These are phyloP conservation scores for Pythium phragmitis DNA, from an alignment of 352 stramenopile species.

Conservation along the genomic window DNA sequence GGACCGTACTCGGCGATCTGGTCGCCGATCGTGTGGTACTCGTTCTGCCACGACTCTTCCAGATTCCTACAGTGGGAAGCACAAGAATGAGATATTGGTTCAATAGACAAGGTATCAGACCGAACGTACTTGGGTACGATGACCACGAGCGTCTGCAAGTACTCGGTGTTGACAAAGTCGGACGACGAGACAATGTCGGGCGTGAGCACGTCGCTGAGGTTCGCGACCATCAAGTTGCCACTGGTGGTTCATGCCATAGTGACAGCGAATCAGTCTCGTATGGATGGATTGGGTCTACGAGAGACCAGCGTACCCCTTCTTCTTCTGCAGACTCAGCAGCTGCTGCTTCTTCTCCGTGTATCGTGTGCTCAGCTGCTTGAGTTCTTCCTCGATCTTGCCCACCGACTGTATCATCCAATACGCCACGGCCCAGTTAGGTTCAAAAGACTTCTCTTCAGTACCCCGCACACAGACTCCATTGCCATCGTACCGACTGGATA, in stretches of 20 bases:
- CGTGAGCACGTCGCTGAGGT: constrained; percentile 95
- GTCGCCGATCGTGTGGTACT: constrained; percentile 87
- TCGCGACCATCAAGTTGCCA: constrained; percentile 93
- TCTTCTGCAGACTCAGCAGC: constrained; percentile 89
- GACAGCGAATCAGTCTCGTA: no score
- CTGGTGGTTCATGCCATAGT: constrained; percentile 25
- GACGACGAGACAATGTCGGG: constrained; percentile 85
- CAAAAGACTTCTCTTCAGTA: not conserved
- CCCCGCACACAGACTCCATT: not conserved
- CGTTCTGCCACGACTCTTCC: constrained; percentile 87
- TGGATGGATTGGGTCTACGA: no score
- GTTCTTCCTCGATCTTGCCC: constrained; percentile 96
- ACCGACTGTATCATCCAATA: constrained; percentile 50
- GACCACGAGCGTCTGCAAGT: constrained; percentile 96
- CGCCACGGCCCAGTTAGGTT: not conserved
- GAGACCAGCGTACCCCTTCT: constrained; percentile 71
- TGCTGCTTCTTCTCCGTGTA: constrained; percentile 95
- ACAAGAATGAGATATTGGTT: not conserved
- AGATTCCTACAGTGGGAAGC: constrained; percentile 40
- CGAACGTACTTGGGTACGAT: constrained; percentile 88
- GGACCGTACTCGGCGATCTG: constrained; percentile 90
- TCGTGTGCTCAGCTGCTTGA: constrained; percentile 92
- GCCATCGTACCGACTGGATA: constrained; percentile 83
- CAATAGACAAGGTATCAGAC: not conserved
- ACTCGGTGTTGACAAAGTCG: constrained; percentile 96